phyloP scores from a whole-genome alignment of 805 yeast genomes.

The Wickerhamiella allomyrinae region DNA sequence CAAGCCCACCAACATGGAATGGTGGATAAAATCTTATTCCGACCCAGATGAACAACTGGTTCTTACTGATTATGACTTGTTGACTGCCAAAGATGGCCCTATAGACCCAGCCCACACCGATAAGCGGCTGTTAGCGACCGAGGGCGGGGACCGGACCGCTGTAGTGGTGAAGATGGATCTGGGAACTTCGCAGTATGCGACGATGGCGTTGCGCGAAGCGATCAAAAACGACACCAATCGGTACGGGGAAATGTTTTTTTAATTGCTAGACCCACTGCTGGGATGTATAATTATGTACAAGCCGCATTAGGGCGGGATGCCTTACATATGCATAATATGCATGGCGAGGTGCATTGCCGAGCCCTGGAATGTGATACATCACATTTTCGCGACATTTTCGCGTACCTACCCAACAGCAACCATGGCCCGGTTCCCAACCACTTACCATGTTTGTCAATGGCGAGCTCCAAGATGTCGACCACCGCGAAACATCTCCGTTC shows the following conservation, averaged over 20 bases:
- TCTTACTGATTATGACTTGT: constrained; percentile 58
- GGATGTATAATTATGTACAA: no score
- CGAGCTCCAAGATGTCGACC: no score
- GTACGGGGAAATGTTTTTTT: constrained; percentile 15
- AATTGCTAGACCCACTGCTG: no score
- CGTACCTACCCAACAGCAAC: no score
- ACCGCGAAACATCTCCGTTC: no score
- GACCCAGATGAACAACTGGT: constrained; percentile 58
- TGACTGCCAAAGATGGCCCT: constrained; percentile 15
- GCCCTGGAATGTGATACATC: no score
- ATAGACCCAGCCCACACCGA: constrained; percentile 14
- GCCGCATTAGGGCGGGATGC: no score
- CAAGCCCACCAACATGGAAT: constrained; percentile 50
- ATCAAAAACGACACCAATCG: constrained; percentile 35
- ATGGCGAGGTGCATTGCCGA: no score
- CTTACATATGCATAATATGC: no score
- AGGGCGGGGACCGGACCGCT: constrained; percentile 42
- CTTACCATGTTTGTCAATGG: no score
- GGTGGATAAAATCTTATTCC: constrained; percentile 44
- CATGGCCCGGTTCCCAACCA: no score
- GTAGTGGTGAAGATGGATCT: constrained; percentile 62
- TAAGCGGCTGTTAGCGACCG: constrained; percentile 20
- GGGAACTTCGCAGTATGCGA: constrained; percentile 84
- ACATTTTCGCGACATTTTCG: no score
- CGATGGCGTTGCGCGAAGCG: constrained; percentile 90